A percentile compares a stretch with the other conserved stretches of the same genome.
Evolutionary conservation across 139 green algal species (phyloP).

Genomic region (Tetraselmis chui): DNA sequence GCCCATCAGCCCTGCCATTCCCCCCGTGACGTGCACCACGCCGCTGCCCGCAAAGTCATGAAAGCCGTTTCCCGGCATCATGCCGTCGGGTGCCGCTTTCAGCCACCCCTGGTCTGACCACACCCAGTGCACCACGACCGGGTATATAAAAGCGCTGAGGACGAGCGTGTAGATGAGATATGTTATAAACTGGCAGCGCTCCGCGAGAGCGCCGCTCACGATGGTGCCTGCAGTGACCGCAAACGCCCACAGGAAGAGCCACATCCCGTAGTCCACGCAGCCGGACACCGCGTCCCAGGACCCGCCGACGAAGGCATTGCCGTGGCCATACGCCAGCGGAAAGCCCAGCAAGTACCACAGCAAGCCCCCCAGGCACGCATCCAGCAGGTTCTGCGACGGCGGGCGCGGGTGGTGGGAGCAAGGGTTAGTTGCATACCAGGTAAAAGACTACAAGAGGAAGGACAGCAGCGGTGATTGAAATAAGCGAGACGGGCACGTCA

Average conservation of each 20-base stretch:
- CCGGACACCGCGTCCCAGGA: not conserved
- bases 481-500: no score
- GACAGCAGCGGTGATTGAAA: no score
- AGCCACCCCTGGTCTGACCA: slow-evolving; percentile 40
- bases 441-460: no score
- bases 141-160: slow-evolving; percentile 55
- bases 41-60: slow-evolving; percentile 41
- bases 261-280: slow-evolving; percentile 21
- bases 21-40: slow-evolving; percentile 45
- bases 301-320: slow-evolving; percentile 28
- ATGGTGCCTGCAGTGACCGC: slow-evolving; percentile 31
- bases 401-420: not conserved
- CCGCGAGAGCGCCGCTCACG: slow-evolving; percentile 38
- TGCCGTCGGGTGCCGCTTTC: slow-evolving; percentile 6
- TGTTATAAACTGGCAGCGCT: slow-evolving; percentile 36
- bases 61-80: slow-evolving; percentile 14
- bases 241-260: slow-evolving; percentile 31
- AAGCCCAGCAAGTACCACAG: slow-evolving; percentile 31
- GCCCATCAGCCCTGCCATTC: slow-evolving; percentile 32
- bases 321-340: slow-evolving; percentile 18
- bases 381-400: slow-evolving; percentile 36
- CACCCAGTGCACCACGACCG: slow-evolving; percentile 52
- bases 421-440: not conserved
- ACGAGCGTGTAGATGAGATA: slow-evolving; percentile 48
- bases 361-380: slow-evolving; percentile 24